Percentiles rank a stretch among this genome's conserved stretches.
Evolutionary conservation across 2,329 filamentous ascomycete species (phyloP).

Genomic region (Cyphellophora europaea): DNA sequence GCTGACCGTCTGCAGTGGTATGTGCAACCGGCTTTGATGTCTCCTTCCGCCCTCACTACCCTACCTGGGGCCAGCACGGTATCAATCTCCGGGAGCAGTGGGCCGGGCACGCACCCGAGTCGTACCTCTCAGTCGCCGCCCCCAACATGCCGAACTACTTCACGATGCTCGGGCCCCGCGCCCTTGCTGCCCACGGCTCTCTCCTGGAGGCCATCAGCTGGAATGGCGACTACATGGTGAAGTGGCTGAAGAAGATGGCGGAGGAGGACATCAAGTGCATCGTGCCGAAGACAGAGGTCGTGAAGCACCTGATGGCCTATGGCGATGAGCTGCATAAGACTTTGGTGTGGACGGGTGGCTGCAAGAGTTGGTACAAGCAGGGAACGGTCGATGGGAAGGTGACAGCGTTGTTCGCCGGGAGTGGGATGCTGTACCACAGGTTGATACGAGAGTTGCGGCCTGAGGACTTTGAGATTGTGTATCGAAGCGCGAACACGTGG

Average conservation of each 20-base stretch:
- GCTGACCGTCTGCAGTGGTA: constrained; percentile 17
- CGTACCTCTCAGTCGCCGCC: constrained; percentile 20
- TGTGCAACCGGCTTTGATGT: constrained; percentile 30
- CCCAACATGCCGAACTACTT: constrained; percentile 25
- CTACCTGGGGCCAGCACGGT: constrained; percentile 22
- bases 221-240: constrained; percentile 37
- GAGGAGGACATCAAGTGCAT: constrained; percentile 24
- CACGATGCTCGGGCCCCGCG: constrained; percentile 7
- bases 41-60: constrained; percentile 23
- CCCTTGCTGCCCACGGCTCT: constrained; percentile 6
- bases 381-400: constrained; percentile 34
- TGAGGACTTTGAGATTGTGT: constrained; percentile 41
- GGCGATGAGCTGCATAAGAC: constrained; percentile 38
- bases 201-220: constrained; percentile 7
- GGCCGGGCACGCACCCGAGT: constrained; percentile 21
- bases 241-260: constrained; percentile 39
- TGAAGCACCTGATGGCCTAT: constrained; percentile 40
- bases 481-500: constrained; percentile 35
- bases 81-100: constrained; percentile 17
- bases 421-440: constrained; percentile 10
- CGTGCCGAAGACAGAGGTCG: constrained; percentile 32
- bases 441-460: constrained; percentile 20
- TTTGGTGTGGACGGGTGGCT: constrained; percentile 19
- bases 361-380: constrained; percentile 46
- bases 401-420: constrained; percentile 37